Base-by-base conservation (phyloP, 306 rosid genomes). In the Malus orientalis region DNA sequence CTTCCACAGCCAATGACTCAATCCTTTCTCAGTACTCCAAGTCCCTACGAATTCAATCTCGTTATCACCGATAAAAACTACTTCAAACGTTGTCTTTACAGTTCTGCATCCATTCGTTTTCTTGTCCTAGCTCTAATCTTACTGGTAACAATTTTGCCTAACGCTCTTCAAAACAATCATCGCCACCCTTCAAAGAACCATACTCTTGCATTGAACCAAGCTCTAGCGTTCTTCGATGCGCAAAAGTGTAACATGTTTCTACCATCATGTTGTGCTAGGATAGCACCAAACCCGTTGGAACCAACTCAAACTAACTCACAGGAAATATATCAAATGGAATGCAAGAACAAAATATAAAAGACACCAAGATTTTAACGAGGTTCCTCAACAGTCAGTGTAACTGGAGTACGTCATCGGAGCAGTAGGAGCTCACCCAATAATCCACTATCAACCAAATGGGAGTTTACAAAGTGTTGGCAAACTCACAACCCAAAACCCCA, bases 151-250 rank as follows among this genome's bases (percentile, higher is more conserved):
- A 85, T 91, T 84, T 62, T 88, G 60, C 88, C 88, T 4, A 15
- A 49, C 15, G 55, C 55, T 49, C 55, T 49, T 53, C 88, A 12
- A 30, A 83, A 78, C 47, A 85, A 84, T 70, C 75, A 62, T 40
- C 84, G 76, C 71, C 84, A 86, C 3, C 36, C 90, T 80, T 80
- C 90, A 14, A 74, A 70, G 71, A 73, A 89, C 84, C 83, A 87
- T 71, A 89, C 85, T 53, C 71, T 87, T 29, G 93, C 93, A 45
- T 72, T 93, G 49, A 88, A 87, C 72, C 96, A 84, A 64, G 92
- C 96, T 82, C 92, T 91, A 19, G 85, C 87, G 15, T 89, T 93
- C 75, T 91, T 86, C 67, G 92, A 93, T 70, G 92, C 93, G n/a
- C 93, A 89, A 74, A 93, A 89, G 76, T 93, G 98, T 89, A 86